Evolutionary conservation across 228 moss, liverwort and hornwort species (phyloP).

Genomic region (Sphagnum fallax): DNA sequence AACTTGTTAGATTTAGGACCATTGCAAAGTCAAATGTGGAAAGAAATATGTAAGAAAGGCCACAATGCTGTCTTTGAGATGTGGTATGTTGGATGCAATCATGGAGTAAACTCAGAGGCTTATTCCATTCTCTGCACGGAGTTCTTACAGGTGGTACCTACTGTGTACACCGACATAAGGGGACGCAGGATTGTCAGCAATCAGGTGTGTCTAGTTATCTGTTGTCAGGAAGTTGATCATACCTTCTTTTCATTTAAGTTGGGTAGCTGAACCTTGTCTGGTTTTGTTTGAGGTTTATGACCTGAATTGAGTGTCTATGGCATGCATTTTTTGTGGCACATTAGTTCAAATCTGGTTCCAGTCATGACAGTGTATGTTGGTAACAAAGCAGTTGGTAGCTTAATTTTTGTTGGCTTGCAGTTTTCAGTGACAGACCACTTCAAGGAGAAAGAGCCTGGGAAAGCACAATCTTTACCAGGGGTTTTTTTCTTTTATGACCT

Average conservation of each 20-base stretch:
- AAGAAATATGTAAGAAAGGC: too few relatives aligned
- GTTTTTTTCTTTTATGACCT: slow-evolving; percentile 98
- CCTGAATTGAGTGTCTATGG: too few relatives aligned
- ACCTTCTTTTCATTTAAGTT: background rate
- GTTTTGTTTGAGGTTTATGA: too few relatives aligned
- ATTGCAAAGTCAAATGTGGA: too few relatives aligned
- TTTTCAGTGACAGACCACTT: slow-evolving; percentile 96
- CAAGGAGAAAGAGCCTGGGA: slow-evolving; percentile 63
- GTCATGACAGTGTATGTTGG: too few relatives aligned
- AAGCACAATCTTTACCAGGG: slow-evolving; percentile 74
- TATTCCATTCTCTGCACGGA: background rate
- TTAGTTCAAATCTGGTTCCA: too few relatives aligned
- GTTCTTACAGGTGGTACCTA: slow-evolving; percentile 50
- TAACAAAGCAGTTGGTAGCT: too few relatives aligned
- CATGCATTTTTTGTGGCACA: too few relatives aligned
- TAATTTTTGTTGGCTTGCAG: slow-evolving; percentile 22
- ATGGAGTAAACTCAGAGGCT: too few relatives aligned
- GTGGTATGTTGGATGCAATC: too few relatives aligned
- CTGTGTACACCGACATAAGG: slow-evolving; percentile 46
- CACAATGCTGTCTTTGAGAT: too few relatives aligned
- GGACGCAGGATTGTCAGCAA: slow-evolving; percentile 48
- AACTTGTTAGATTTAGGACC: background rate
- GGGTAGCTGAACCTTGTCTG: background rate
- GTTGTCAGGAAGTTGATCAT: background rate
- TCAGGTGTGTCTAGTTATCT: slow-evolving; percentile 29